Base-by-base conservation (phyloP, 164 flowering plant species). In the Annona cherimola region DNA sequence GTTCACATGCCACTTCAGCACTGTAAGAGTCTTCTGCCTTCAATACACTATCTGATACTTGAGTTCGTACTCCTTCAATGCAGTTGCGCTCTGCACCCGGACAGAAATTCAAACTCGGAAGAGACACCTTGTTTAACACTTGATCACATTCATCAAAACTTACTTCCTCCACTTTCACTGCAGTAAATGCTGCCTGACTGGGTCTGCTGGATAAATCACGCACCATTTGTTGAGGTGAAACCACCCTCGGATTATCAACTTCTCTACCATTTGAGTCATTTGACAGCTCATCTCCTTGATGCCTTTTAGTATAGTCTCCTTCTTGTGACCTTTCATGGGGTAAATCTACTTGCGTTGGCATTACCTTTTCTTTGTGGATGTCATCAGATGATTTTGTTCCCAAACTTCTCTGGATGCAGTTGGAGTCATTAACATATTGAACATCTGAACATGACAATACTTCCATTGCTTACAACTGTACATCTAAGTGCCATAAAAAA, bases 381-480 rank as follows among this genome's bases (percentile, higher is more conserved):
- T 45, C 46, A 54, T 62, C 54, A 67, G 68, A 18, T 35, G 76
- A 42, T 46, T 69, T 66, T 62, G 78, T 73, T 63, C 79, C 78
- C 6, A 86, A 68, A 63, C 70, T 72, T 80, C 71, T 79, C 66
- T 85, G 82, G 71, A 87, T 72, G 71, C 85, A 75, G 76, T 80
- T 81, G 60, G 87, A 66, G 61, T 92, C 88, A 69, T 88, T 83
- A 74, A 68, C 85, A 80, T 80, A 81, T 65, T 78, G 85, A 74
- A 84, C 78, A 67, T 76, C 83, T 62, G 89, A 81, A 78, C 81
- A 84, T 61, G 89, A 76, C 76, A 86, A 77, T 64, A 88, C 85
- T 84, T 88, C 89, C 93, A 90, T 88, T n/a, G 68, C 76, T 64
- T 73, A 71, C 69, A 50, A 61, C 71, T 66, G 68, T 62, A 72